These are phyloP conservation scores for Orbilia ellipsospora DNA, from an alignment of 2,329 filamentous ascomycete species.

Conservation along the genomic window DNA sequence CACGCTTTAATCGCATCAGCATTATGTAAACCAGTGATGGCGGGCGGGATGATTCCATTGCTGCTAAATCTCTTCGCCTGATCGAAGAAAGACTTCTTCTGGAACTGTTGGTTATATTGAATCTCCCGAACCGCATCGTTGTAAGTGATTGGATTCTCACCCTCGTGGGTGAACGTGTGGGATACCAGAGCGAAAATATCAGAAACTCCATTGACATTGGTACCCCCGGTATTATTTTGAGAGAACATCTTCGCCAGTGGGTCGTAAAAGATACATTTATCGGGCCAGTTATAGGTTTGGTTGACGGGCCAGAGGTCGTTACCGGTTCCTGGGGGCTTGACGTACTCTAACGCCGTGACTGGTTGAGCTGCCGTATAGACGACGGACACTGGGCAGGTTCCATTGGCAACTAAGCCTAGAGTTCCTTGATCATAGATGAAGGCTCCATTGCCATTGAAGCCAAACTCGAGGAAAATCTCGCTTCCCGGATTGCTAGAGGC, in stretches of 20 bases:
- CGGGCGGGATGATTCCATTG: conserved; percentile 71
- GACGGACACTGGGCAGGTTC: conserved; percentile 35
- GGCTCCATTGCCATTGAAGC: conserved; percentile 47
- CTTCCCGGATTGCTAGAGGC: conserved; percentile 29
- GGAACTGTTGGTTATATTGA: conserved; percentile 71
- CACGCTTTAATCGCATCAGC: conserved; percentile 71
- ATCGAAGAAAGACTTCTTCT: conserved; percentile 67
- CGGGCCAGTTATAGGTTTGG: conserved; percentile 42
- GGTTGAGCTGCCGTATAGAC: conserved; percentile 55
- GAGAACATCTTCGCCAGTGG: conserved; percentile 41
- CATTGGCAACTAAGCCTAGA: conserved; percentile 33
- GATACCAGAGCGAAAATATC: conserved; percentile 70
- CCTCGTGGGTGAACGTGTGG: conserved; percentile 72
- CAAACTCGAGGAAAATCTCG: conserved; percentile 44
- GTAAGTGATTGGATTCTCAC: conserved; percentile 72
- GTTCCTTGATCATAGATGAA: conserved; percentile 50
- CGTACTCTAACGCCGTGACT: conserved; percentile 64
- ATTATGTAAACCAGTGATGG: conserved; percentile 73
- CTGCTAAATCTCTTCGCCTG: conserved; percentile 66
- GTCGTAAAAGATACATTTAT: conserved; percentile 41
- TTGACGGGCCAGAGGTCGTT: conserved; percentile 66
- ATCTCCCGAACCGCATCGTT: conserved; percentile 70
- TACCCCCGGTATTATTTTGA: conserved; percentile 55
- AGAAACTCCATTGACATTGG: conserved; percentile 62
- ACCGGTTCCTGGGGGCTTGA: conserved; percentile 67